Percentiles rank a stretch among this genome's conserved stretches.
Conservation (phyloP, 2,329 filamentous ascomycete species). For the Madurella mycetomatis region DNA sequence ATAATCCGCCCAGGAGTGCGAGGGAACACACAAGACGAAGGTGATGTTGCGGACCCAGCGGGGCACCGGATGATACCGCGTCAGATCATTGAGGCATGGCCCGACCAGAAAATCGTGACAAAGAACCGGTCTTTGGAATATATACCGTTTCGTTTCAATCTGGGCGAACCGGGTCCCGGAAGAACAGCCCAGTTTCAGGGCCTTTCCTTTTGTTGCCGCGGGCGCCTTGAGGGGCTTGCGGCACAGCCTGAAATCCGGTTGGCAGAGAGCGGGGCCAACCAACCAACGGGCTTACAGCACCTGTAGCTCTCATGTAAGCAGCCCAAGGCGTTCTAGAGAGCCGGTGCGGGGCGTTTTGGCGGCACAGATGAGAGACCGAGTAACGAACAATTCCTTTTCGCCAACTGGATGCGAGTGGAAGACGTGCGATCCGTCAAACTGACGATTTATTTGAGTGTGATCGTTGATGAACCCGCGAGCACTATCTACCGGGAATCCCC, state of each 20-base stretch:
- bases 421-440: too few relatives aligned
- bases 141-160: slow-evolving; percentile 8
- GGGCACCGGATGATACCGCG: too few relatives aligned
- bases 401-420: too few relatives aligned
- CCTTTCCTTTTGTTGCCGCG: neutral
- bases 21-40: neutral
- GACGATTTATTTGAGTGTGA: too few relatives aligned
- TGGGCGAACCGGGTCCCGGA: neutral
- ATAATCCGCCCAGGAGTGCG: neutral
- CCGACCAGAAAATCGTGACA: too few relatives aligned
- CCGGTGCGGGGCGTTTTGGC: neutral
- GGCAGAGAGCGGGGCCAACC: neutral
- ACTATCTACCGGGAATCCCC: too few relatives aligned
- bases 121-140: neutral
- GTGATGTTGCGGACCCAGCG: neutral
- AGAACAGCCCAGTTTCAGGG: slow-evolving; percentile 1
- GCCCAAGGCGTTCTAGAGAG: neutral
- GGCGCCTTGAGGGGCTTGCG: slow-evolving; percentile 1
- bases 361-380: neutral
- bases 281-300: slow-evolving; percentile 1
- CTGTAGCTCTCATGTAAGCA: slow-evolving; percentile 8
- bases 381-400: neutral
- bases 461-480: too few relatives aligned
- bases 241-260: slow-evolving; percentile 8
- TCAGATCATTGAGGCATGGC: too few relatives aligned